These are phyloP conservation scores for Lichtheimia ornata DNA, from an alignment of 371 early-diverging fungal genomes.

Conservation along the genomic window DNA sequence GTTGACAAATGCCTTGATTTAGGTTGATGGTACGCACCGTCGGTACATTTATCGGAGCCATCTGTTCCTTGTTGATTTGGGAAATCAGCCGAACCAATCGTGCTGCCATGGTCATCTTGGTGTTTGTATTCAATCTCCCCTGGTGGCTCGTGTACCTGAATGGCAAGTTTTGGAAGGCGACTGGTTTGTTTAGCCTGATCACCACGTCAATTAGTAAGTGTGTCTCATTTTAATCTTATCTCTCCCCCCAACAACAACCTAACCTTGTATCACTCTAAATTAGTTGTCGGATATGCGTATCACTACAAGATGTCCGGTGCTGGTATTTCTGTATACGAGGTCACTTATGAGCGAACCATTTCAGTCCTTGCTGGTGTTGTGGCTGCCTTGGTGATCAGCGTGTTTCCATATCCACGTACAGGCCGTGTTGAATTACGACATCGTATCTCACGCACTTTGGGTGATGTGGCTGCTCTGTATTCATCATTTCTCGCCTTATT, in stretches of 20 bases:
- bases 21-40: conserved; percentile 42
- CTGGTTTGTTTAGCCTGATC: conserved; percentile 44
- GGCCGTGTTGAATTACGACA: conserved; percentile 47
- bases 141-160: conserved; percentile 44
- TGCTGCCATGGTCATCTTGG: conserved; percentile 30
- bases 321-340: conserved; percentile 25
- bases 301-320: conserved; percentile 18
- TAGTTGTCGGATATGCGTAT: conserved; percentile 48
- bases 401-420: conserved; percentile 42
- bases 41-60: conserved; percentile 46
- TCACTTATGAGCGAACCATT: conserved; percentile 38
- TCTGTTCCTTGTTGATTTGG: conserved; percentile 42
- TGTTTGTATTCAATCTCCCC: conserved; percentile 41
- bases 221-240: background rate
- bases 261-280: background rate
- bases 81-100: conserved; percentile 31
- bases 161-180: conserved; percentile 47
- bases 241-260: background rate
- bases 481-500: conserved; percentile 42
- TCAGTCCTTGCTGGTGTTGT: conserved; percentile 38
- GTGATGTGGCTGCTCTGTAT: conserved; percentile 40
- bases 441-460: conserved; percentile 36
- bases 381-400: conserved; percentile 36
- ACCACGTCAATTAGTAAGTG: conserved; percentile 49
- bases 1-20: background rate